Evolutionary conservation across 2,329 filamentous ascomycete species (phyloP).

Genomic region (Hortaea werneckii): DNA sequence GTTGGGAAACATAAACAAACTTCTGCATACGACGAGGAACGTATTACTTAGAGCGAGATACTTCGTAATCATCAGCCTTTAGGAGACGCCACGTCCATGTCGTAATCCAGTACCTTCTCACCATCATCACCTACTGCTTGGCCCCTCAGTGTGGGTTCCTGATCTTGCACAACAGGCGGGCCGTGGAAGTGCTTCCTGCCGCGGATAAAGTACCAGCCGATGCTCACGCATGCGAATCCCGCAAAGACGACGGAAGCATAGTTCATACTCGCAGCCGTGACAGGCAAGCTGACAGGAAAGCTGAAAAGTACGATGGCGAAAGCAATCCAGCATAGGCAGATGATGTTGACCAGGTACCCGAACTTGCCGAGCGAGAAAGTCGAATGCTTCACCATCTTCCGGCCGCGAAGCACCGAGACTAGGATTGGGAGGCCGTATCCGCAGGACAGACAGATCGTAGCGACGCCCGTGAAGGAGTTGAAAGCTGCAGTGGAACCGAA

Average conservation of each 20-base stretch:
- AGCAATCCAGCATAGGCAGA: slow-evolving; percentile 60
- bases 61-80: slow-evolving; percentile 1
- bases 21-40: neutral
- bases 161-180: slow-evolving; percentile 23
- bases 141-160: slow-evolving; percentile 17
- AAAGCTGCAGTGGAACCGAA: slow-evolving; percentile 69
- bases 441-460: slow-evolving; percentile 66
- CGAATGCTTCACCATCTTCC: slow-evolving; percentile 55
- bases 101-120: slow-evolving; percentile 10
- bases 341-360: slow-evolving; percentile 56
- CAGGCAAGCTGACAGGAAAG: slow-evolving; percentile 45
- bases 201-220: slow-evolving; percentile 25
- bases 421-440: slow-evolving; percentile 69
- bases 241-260: slow-evolving; percentile 24
- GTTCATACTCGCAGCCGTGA: slow-evolving; percentile 34
- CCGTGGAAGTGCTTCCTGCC: slow-evolving; percentile 27
- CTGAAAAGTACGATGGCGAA: slow-evolving; percentile 65
- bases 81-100: neutral
- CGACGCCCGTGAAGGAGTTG: slow-evolving; percentile 69
- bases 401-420: slow-evolving; percentile 56
- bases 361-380: slow-evolving; percentile 59
- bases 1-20: neutral
- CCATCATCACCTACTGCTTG: slow-evolving; percentile 14
- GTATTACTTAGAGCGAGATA: neutral
- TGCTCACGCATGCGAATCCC: slow-evolving; percentile 22